Evolutionary conservation across 2,329 filamentous ascomycete species (phyloP).

Genomic region (Penicillium hordei): DNA sequence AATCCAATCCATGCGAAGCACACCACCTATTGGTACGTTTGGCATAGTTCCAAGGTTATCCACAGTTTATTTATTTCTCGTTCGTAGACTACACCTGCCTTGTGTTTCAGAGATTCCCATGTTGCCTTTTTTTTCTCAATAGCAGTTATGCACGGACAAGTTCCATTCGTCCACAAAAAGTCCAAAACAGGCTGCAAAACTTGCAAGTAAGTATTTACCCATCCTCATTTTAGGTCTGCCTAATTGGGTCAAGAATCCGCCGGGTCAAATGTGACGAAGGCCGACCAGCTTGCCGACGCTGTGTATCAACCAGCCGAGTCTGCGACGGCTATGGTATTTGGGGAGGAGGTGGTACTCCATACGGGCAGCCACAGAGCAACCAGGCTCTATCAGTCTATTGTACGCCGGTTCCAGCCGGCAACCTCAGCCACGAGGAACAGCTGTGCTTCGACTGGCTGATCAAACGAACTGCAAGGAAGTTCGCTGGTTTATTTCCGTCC

Average conservation of each 20-base stretch:
- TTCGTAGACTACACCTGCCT: no score
- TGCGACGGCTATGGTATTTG: slow-evolving; percentile 48
- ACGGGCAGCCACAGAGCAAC: slow-evolving; percentile 21
- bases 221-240: not conserved
- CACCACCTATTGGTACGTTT: no score
- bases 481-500: slow-evolving; percentile 38
- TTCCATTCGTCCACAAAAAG: not conserved
- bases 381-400: slow-evolving; percentile 16
- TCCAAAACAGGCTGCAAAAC: slow-evolving; percentile 34
- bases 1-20: no score
- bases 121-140: not conserved
- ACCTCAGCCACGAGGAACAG: slow-evolving; percentile 24
- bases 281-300: slow-evolving; percentile 38
- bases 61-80: no score
- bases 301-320: slow-evolving; percentile 35
- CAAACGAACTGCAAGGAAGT: slow-evolving; percentile 27
- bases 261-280: slow-evolving; percentile 42
- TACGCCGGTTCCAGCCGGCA: slow-evolving; percentile 13
- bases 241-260: slow-evolving; percentile 21
- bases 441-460: slow-evolving; percentile 33
- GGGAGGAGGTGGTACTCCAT: slow-evolving; percentile 38
- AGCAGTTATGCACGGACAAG: slow-evolving; percentile 34
- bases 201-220: slow-evolving; percentile 29
- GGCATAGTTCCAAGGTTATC: no score
- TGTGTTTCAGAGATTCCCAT: not conserved